Evolutionary conservation across 768 basidiomycete genomes (phyloP).

Genomic region (Termitomyces sp.): DNA sequence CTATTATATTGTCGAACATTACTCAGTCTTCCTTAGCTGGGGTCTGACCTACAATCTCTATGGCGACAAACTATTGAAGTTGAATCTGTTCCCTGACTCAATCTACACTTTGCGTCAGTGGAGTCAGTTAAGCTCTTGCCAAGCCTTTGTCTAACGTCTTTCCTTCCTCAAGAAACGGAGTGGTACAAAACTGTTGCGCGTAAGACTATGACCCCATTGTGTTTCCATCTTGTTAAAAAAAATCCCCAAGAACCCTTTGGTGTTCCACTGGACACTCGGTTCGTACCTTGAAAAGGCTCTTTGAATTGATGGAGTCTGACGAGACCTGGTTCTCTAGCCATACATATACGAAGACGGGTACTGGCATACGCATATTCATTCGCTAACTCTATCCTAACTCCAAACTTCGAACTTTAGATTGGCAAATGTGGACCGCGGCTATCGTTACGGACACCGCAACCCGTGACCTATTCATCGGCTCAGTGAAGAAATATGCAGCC

Average conservation of each 20-base stretch:
- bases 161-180: slow-evolving; percentile 38
- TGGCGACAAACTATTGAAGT: slow-evolving; percentile 55
- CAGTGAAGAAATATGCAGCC: slow-evolving; percentile 49
- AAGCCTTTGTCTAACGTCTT: not conserved
- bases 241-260: slow-evolving; percentile 39
- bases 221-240: not conserved
- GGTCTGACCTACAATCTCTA: slow-evolving; percentile 64
- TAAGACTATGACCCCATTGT: slow-evolving; percentile 22
- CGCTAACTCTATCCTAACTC: not conserved
- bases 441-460: slow-evolving; percentile 44
- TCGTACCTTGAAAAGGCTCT: slow-evolving; percentile 4
- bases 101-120: slow-evolving; percentile 47
- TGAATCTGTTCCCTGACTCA: slow-evolving; percentile 50
- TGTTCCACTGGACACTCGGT: slow-evolving; percentile 50
- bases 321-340: slow-evolving; percentile 28
- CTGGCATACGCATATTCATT: not conserved
- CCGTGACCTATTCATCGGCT: slow-evolving; percentile 51
- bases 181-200: slow-evolving; percentile 50
- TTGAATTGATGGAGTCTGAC: not conserved
- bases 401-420: slow-evolving; percentile 36
- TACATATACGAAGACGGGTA: slow-evolving; percentile 57
- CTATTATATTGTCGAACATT: slow-evolving; percentile 13
- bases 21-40: slow-evolving; percentile 38
- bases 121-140: not conserved
- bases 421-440: slow-evolving; percentile 59